Evolutionary conservation across 805 yeast genomes (phyloP).

Genomic region (Zygotorulaspora sp.): DNA sequence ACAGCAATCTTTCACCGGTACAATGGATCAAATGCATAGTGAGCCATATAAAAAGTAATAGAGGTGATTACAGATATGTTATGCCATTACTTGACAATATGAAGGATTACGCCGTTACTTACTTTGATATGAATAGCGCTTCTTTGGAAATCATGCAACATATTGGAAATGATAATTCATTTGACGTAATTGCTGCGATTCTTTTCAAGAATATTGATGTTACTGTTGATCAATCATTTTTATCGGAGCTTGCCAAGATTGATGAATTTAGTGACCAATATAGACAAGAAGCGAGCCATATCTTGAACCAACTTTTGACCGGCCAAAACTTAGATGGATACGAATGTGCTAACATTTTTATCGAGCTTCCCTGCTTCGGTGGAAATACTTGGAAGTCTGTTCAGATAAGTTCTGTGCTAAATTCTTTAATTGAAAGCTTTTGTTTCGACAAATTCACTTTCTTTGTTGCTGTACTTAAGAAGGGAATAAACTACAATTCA

Average conservation of each 20-base stretch:
- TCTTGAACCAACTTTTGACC: constrained; percentile 28
- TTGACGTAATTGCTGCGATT: constrained; percentile 25
- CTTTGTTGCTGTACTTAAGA: constrained; percentile 24
- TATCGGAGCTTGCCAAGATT: constrained; percentile 30
- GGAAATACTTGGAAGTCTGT: constrained; percentile 28
- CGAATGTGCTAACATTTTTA: constrained; percentile 22
- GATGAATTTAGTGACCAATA: constrained; percentile 13
- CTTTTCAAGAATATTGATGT: constrained; percentile 21
- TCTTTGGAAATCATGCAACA: background rate
- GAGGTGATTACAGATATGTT: constrained; percentile 31
- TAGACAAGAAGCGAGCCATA: constrained; percentile 16
- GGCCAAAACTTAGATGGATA: constrained; percentile 18
- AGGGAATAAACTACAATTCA: constrained; percentile 12
- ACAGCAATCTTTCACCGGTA: constrained; percentile 25
- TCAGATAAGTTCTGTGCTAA: constrained; percentile 15
- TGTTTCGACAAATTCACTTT: constrained; percentile 29
- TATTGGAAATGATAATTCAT: constrained; percentile 13
- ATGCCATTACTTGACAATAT: constrained; percentile 34
- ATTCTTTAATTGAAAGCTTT: constrained; percentile 16
- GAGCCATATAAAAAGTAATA: constrained; percentile 35
- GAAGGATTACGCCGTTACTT: constrained; percentile 38
- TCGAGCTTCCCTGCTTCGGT: constrained; percentile 25
- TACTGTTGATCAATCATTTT: constrained; percentile 16
- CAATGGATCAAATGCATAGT: constrained; percentile 37
- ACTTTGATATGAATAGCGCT: constrained; percentile 28